Evolutionary conservation across 495 filamentous ascomycete genomes (phyloP), one percentile per base, ranked within the genome.

Genomic region (Trichoderma parareesei): DNA sequence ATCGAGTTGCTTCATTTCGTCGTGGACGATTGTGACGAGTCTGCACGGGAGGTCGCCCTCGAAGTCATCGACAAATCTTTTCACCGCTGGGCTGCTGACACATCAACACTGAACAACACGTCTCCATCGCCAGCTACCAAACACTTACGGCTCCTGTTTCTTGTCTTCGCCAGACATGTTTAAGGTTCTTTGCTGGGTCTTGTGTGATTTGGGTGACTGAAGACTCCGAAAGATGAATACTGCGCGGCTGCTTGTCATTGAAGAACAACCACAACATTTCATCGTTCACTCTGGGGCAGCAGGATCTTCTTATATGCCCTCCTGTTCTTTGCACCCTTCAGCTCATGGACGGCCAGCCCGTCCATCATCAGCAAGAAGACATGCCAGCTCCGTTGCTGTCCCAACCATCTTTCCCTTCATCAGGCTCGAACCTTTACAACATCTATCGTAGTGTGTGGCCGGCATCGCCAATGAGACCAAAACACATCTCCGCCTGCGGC

Each of bases 401-500:
- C 53, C 53, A 57, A 57, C 27, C 11, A 16, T 8, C 53, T 16
- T 11, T 37, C 53, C 2, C 48, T 35, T 37, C 20, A 14, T 57
- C 33, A 37, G 53, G 53, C 53, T 37, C 53, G 37, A 16, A 11
- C 7, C 53, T 13, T 37, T 9, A 37, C 7, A 35, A 57, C 53
- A 27, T 27, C 27, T 27, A 27, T 27, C 27, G 11, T 57, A 35
- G 27, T 11, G 33, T 33, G 27, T 38, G 11, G 53, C 27, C 27
- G 16, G 3, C 3, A 35, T 57, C 53, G 53, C 53, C 53, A 57
- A 57, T 57, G 53, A 57, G 14, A 57, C 53, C 11, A 14, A 20
- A 57, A 6, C 53, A 57, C 53, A 57, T 57, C 53, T 57, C 53
- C 53, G 33, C 20, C 16, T 57, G 53, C 53, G 53, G 53, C 53